Percentiles rank a stretch among this genome's conserved stretches.
Evolutionary conservation across 106 monocot genomes (phyloP).

Genomic region (Allium fistulosum): DNA sequence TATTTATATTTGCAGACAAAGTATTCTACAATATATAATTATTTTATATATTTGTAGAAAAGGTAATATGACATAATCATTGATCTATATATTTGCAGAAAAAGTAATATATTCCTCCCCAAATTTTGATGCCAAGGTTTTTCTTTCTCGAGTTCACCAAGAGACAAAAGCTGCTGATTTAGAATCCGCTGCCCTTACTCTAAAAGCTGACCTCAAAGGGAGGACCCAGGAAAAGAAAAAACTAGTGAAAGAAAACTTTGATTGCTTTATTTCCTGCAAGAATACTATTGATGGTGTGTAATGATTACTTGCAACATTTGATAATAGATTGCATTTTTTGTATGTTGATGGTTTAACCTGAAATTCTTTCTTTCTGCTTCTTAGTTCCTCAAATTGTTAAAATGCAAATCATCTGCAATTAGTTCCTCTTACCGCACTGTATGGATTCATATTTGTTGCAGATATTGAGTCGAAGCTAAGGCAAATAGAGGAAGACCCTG

Average conservation of each 20-base stretch:
- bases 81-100: constrained; percentile 46
- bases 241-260: constrained; percentile 98
- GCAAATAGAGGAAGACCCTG: constrained; percentile 98
- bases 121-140: constrained; percentile 83
- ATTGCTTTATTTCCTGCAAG: constrained; percentile 99
- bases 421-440: not conserved
- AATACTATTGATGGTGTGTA: constrained; percentile 92
- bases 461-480: constrained; percentile 91
- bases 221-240: constrained; percentile 96
- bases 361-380: not conserved
- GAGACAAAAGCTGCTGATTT: constrained; percentile 84
- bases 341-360: not conserved
- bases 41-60: too few relatives aligned
- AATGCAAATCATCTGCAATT: too few relatives aligned
- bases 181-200: constrained; percentile 72
- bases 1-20: too few relatives aligned
- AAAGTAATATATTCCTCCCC: constrained; percentile 86
- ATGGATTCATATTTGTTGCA: constrained; percentile 19
- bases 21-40: too few relatives aligned
- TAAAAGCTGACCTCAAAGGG: constrained; percentile 90
- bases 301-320: not conserved
- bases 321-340: not conserved
- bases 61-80: constrained; percentile 1
- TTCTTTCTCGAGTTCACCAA: constrained; percentile 86
- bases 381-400: not conserved